Evolutionary conservation across 2,329 filamentous ascomycete species (phyloP), one percentile per base, ranked within the genome.

Genomic region (Colletotrichum shisoi): DNA sequence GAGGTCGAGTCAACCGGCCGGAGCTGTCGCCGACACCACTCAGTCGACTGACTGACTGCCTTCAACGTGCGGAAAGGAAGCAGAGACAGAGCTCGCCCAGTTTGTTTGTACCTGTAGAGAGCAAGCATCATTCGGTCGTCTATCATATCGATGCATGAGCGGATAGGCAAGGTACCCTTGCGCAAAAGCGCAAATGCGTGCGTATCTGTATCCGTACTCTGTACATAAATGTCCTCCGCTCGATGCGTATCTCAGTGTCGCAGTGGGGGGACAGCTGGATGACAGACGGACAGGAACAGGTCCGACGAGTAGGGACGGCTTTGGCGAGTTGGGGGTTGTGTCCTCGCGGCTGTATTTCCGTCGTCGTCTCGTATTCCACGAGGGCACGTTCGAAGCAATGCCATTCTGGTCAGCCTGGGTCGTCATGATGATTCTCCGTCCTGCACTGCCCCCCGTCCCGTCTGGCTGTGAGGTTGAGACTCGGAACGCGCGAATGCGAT

Each of bases 121-220:
- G 27, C 27, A 31, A 8, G 21, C 31, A 17, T 34, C 19, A 40
- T 48, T 31, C 8, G 24, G 17, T 63, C 60, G 60, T 53, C n/a
- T 63, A 15, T 59, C 53, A 59, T 12, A 19, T 49, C 39, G 12
- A 54, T 56, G 54, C 45, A 57, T 11, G 17, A 37, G 3, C 65
- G 65, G 65, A 54, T 68, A 68, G 54, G 65, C 54, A 68, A 65
- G 56, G 65, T 54, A 68, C 62, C 46, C 53, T 21, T 52, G 46
- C 17, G 52, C 40, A 19, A 63, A 44, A 27, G 3, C 42, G 27
- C 7, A 31, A 7, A 31, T 2, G 27, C 27, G 27, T n/a, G n/a
- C n/a, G n/a, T n/a, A n/a, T n/a, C n/a, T n/a, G n/a, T 31, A 31
- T 31, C 27, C 1, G 27, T 31, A 31, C 7, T 8, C 7, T 31